Base-by-base conservation (phyloP, 257 asterid species). In the Nicotiana otophora region DNA sequence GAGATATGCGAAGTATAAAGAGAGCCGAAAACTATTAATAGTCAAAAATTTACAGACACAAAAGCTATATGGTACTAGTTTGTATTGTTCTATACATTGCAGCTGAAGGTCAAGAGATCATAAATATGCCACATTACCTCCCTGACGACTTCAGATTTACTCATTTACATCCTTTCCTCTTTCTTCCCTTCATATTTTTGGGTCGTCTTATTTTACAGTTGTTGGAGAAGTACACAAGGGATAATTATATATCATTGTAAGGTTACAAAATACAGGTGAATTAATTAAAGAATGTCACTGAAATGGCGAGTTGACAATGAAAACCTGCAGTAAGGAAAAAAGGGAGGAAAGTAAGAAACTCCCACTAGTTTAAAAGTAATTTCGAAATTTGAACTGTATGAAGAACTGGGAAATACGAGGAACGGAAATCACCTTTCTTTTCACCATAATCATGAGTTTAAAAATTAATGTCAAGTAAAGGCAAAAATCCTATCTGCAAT, bases 401-500 rank as follows among this genome's bases (percentile, higher is more conserved):
- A 65, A 28, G 78, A 34, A 39, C 28, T 19, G 36, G 8, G n/a
- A 79, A n/a, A 53, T 23, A 63, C 14, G 12, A 81, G 30, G 46
- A 36, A 10, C 55, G 14, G 36, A 31, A 81, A 30, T 26, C 54
- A 81, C 83, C 78, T 66, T 66, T 65, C 57, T 66, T 31, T 66
- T 48, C 60, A 42, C 31, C 64, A 81, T 30, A 34, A 61, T 31
- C 72, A n/a, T 61, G 82, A 85, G 31, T 78, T 82, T 63, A 26
- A 63, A 76, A 30, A 78, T 80, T 80, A 80, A 55, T 81, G 57
- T 91, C 87, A 95, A 83, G 98, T 91, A 79, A 92, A 95, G 83
- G 98, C 98, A 83, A 93, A 93, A 87, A 95, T 95, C 89, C 98
- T 89, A 89, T 95, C 98, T 61, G 88, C 84, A 63, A 95, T 95